Conservation (phyloP, 2,329 filamentous ascomycete species). For the Clonostachys chloroleuca region DNA sequence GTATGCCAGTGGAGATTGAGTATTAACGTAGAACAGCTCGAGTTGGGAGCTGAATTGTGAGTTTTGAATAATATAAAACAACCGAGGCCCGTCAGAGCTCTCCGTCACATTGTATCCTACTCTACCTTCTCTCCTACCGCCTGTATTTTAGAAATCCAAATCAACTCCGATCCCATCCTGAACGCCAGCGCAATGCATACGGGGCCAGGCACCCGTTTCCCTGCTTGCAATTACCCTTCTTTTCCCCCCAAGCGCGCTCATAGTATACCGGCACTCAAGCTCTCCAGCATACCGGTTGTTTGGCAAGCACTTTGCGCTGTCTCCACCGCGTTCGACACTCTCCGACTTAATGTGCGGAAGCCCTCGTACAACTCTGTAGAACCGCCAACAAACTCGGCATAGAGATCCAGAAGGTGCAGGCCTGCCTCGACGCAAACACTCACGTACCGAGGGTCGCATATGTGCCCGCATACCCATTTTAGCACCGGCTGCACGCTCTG, state of each 20-base stretch:
- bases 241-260: conserved; percentile 5
- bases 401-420: conserved; percentile 80
- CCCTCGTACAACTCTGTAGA: conserved; percentile 68
- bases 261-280: conserved; percentile 36
- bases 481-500: conserved; percentile 76
- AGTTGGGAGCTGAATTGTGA: no score
- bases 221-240: not conserved
- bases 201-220: not conserved
- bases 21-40: no score
- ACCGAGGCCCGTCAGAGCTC: no score
- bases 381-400: conserved; percentile 72
- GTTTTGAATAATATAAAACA: no score
- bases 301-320: conserved; percentile 77
- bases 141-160: no score
- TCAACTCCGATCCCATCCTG: not conserved
- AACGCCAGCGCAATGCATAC: conserved; percentile 10
- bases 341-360: conserved; percentile 63
- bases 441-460: conserved; percentile 79
- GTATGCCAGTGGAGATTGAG: no score
- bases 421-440: conserved; percentile 78
- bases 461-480: conserved; percentile 75
- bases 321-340: conserved; percentile 75
- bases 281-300: conserved; percentile 85
- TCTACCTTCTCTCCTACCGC: no score
- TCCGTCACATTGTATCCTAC: no score